Base-by-base conservation (phyloP, 2,329 filamentous ascomycete genomes). In the Pseudopyricularia javanii region DNA sequence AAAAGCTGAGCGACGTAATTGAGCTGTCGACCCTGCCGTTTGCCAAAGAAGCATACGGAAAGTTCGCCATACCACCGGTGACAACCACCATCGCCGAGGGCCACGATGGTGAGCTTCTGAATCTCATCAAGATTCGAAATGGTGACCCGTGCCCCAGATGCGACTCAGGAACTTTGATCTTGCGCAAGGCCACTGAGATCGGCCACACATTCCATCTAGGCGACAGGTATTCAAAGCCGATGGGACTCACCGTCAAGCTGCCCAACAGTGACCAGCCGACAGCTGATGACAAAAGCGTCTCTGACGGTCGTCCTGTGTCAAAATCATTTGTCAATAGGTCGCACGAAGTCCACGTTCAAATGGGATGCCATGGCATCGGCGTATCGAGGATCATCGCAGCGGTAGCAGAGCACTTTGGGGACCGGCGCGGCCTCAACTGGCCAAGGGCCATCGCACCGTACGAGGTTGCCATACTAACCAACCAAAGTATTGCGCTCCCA, bases 291-390 rank as follows among this genome's bases (percentile, higher is more conserved):
- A 22, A 28, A 9, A n/a, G 45, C 11, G 56, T 56, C 55, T 56
- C 37, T 26, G 45, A 53, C n/a, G 40, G 22, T 2, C 40, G 3
- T 14, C 12, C n/a, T n/a, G n/a, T 45, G 7, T 45, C 22, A 8
- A 45, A 22, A 12, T 45, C 24, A 7, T 50, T 33, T 3, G 6
- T 33, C 49, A 35, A 34, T 8, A 37, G 7, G 1, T 52, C 55
- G 24, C 52, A 55, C 9, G 49, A 47, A 22, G 50, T 40, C 47
- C 57, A 50, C 47, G 73, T 81, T 0, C 82, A 95, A 58, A 98
- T 98, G 93, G 93, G 93, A 53, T 98, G 93, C 65, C 89, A 96
- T 63, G 93, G 93, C 1, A 94, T 98, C 56, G 93, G 93, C 2
- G 82, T 98, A 17, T 95, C 90, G 5, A 85, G 93, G 47, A 83